Evolutionary conservation across 352 stramenopile species (phyloP).

Genomic region (Phytophthora sojae): DNA sequence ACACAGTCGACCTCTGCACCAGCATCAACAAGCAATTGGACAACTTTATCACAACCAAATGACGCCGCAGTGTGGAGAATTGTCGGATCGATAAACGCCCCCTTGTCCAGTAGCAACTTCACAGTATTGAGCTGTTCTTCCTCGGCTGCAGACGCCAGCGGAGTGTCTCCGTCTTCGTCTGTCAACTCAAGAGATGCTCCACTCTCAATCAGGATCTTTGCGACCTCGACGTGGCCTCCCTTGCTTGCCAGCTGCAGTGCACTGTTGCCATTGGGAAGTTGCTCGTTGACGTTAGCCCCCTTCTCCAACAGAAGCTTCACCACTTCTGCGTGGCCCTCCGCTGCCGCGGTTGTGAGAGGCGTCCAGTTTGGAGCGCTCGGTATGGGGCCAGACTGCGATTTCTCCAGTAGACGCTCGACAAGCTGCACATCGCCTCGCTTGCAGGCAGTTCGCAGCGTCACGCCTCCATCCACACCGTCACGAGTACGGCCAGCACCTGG

Average conservation of each 20-base stretch:
- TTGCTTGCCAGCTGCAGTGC: constrained; percentile 1
- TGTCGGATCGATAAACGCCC: neutral
- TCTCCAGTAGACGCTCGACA: neutral
- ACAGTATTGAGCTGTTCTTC: neutral
- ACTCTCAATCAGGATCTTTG: neutral
- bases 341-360: neutral
- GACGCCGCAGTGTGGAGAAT: neutral
- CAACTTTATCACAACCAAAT: neutral
- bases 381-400: neutral
- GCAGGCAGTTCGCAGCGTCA: neutral
- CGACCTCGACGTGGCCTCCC: neutral
- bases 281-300: neutral
- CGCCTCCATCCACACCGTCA: neutral
- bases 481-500: neutral
- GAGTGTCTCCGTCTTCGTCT: constrained; percentile 2
- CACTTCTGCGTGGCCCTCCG: neutral
- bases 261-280: neutral
- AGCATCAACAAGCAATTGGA: neutral
- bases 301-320: neutral
- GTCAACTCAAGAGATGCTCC: neutral
- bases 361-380: neutral
- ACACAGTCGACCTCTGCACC: neutral
- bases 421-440: neutral
- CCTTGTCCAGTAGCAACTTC: neutral
- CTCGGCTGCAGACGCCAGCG: neutral